A percentile compares a stretch with the other conserved stretches of the same genome.
Evolutionary conservation across 345 rosid genomes (phyloP).

Genomic region (Euphorbia lathyris): DNA sequence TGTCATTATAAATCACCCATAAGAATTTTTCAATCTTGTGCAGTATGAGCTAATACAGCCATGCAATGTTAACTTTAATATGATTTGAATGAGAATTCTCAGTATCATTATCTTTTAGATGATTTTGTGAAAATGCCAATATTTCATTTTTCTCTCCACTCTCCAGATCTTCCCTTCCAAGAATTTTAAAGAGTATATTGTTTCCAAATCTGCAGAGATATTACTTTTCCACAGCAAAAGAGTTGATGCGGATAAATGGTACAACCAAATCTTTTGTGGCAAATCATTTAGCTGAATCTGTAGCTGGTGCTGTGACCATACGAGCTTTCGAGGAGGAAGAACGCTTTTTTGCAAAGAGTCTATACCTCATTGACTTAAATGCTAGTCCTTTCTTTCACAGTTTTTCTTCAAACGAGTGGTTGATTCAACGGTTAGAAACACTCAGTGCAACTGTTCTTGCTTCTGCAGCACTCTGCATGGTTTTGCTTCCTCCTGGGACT

Average conservation of each 20-base stretch:
- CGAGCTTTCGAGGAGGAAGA: constrained; percentile 91
- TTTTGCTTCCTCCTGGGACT: constrained; percentile 86
- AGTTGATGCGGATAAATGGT: constrained; percentile 87
- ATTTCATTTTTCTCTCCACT: neutral
- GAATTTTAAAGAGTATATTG: neutral
- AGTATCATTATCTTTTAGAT: neutral
- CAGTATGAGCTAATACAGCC: neutral
- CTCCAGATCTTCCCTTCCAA: neutral
- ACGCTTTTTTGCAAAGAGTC: constrained; percentile 69
- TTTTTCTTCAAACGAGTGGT: constrained; percentile 90
- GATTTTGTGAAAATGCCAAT: neutral
- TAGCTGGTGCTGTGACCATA: constrained; percentile 82
- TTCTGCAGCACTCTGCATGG: constrained; percentile 88
- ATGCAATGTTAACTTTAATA: neutral
- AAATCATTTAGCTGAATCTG: constrained; percentile 90
- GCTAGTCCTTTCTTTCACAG: constrained; percentile 91
- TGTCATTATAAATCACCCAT: neutral
- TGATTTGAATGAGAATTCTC: neutral
- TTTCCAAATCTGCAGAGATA: constrained; percentile 48
- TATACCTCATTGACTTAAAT: constrained; percentile 64
- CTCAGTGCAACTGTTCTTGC: constrained; percentile 71
- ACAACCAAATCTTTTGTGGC: constrained; percentile 88
- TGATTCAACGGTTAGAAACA: constrained; percentile 82
- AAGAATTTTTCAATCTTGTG: neutral
- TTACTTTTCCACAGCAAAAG: constrained; percentile 79